A percentile compares a stretch with the other conserved stretches of the same genome.
phyloP scores from a whole-genome alignment of 495 filamentous ascomycete genomes.

The Penicillium lagena region DNA sequence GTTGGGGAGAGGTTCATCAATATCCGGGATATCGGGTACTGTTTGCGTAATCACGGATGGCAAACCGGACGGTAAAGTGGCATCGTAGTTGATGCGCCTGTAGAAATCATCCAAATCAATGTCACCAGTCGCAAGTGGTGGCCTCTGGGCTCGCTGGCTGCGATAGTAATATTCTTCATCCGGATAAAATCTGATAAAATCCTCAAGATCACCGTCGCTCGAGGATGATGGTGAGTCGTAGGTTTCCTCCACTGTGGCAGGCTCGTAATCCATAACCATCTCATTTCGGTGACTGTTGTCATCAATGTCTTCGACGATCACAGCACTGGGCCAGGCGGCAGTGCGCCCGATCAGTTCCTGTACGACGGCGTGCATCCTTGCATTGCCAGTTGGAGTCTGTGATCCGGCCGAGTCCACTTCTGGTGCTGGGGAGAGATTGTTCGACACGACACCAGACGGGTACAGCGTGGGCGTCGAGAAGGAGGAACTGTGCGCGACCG shows the following conservation, averaged over 20 bases:
- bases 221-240: constrained; percentile 6
- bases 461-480: constrained; percentile 9
- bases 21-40: not conserved
- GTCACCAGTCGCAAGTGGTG: constrained; percentile 10
- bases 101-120: constrained; percentile 33
- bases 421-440: constrained; percentile 12
- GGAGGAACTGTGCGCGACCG: not conserved
- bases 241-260: constrained; percentile 7
- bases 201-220: constrained; percentile 24
- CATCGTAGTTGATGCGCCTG: constrained; percentile 13
- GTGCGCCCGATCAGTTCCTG: constrained; percentile 14
- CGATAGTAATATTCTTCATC: constrained; percentile 21
- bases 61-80: constrained; percentile 8
- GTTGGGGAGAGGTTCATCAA: not conserved
- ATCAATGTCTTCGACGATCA: constrained; percentile 17
- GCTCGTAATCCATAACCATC: constrained; percentile 24
- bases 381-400: constrained; percentile 2
- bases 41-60: constrained; percentile 3
- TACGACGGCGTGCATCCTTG: constrained; percentile 13
- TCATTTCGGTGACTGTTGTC: constrained; percentile 12
- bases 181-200: constrained; percentile 32
- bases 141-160: constrained; percentile 1
- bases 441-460: constrained; percentile 18
- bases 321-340: constrained; percentile 9
- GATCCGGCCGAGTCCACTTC: constrained; percentile 7